Conservation (phyloP, 2,329 filamentous ascomycete genomes). For the Aspergillus viridinutans region DNA sequence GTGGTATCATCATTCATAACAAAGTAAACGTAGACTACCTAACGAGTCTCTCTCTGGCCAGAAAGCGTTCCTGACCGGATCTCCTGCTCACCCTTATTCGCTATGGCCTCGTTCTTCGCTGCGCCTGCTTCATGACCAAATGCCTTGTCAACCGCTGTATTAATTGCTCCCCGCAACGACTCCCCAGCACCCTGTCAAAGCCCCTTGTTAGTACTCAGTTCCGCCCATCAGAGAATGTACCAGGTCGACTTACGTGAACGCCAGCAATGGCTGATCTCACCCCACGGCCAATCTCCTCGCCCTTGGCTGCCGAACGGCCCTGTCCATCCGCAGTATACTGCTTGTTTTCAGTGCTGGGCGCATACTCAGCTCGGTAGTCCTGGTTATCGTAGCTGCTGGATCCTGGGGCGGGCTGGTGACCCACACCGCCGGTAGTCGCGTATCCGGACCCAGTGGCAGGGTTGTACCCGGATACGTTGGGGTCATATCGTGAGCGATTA, state of each 20-base stretch:
- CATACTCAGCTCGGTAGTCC: slow-evolving; percentile 14
- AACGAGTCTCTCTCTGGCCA: background rate
- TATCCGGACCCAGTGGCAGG: slow-evolving; percentile 24
- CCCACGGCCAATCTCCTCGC: slow-evolving; percentile 20
- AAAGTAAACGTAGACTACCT: background rate
- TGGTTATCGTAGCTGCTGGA: slow-evolving; percentile 14
- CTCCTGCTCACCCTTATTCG: slow-evolving; percentile 32
- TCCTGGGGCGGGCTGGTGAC: slow-evolving; percentile 7
- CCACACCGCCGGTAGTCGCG: slow-evolving; percentile 6
- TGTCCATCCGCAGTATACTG: slow-evolving; percentile 5
- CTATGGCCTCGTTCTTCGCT: slow-evolving; percentile 34
- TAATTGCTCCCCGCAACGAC: slow-evolving; percentile 35
- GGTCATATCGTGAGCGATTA: slow-evolving; percentile 15
- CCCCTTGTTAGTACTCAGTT: background rate
- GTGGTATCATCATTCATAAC: background rate
- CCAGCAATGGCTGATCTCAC: slow-evolving; percentile 28
- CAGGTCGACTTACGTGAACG: slow-evolving; percentile 30
- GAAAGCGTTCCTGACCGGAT: slow-evolving; percentile 28
- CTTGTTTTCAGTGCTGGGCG: slow-evolving; percentile 15
- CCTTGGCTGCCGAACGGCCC: slow-evolving; percentile 8
- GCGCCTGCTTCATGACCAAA: slow-evolving; percentile 35
- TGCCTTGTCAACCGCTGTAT: slow-evolving; percentile 35
- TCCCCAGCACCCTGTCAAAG: slow-evolving; percentile 36
- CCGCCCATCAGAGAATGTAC: background rate
- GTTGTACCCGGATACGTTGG: slow-evolving; percentile 21